Evolutionary conservation across 495 filamentous ascomycete species (phyloP), one percentile per base, ranked within the genome.

Genomic region (Filosporella fistucella): DNA sequence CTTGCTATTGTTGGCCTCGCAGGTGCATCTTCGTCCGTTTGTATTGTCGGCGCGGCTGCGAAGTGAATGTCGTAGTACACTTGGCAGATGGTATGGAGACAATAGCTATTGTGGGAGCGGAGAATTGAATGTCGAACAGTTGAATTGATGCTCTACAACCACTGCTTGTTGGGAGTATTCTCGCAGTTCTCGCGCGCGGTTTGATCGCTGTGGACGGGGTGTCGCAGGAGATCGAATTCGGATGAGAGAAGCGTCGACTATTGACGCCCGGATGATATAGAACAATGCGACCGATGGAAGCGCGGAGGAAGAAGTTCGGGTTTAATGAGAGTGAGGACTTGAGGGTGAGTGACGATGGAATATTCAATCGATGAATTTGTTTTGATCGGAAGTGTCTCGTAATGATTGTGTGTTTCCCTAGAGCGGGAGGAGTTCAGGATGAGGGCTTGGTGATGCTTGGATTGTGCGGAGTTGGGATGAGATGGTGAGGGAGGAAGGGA

Each of bases 161-260:
- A 29, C 11, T 32, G 14, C 33, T 20, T 24, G 44, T 23, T 20
- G n/a, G n/a, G 32, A n/a, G n/a, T n/a, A n/a, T n/a, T n/a, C n/a
- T n/a, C n/a, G 38, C 23, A 44, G 43, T 43, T 41, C 29, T 39
- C 16, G 45, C 47, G 36, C 35, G 46, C 46, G 42, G 52, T 55
- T 55, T 55, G 52, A 55, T 55, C 52, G 52, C 52, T 55, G 42
- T 30, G 9, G 35, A 13, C 16, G 35, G 11, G 35, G 39, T 47
- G 52, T 54, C 51, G 51, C 51, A 54, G 51, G 18, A 10, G 30
- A 28, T 49, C 44, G 40, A 42, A 50, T 45, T 35, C 41, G 40
- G 52, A 33, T 4, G 21, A 21, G 39, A 17, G 2, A 29, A 17
- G 6, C n/a, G 17, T 14, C 17, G n/a, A 35, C 14, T 25, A 42